Evolutionary conservation across 2,329 filamentous ascomycete species (phyloP).

Genomic region (Venturia aucupariae): DNA sequence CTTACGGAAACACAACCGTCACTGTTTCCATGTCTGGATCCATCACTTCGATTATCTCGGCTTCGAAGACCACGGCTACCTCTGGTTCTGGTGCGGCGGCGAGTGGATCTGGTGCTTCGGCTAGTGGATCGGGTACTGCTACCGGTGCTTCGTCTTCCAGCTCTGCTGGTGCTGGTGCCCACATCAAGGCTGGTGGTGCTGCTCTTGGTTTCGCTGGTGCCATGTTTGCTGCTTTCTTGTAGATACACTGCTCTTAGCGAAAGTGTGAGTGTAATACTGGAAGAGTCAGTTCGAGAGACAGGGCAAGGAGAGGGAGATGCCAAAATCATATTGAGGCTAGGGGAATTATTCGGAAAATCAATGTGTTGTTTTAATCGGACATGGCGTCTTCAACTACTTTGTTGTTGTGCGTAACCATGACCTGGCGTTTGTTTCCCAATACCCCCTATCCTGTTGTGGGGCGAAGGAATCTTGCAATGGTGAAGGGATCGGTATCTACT

Average conservation of each 20-base stretch:
- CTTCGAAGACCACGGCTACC: slow-evolving; percentile 16
- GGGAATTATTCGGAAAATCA: not conserved
- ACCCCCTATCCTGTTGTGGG: not conserved
- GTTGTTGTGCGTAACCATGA: not conserved
- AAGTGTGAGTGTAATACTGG: not conserved
- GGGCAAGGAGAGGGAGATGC: not conserved
- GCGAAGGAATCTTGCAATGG: not conserved
- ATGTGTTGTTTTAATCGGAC: not conserved
- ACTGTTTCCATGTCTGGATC: slow-evolving; percentile 23
- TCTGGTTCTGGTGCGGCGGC: slow-evolving; percentile 16
- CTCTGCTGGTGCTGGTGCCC: slow-evolving; percentile 18
- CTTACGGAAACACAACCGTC: slow-evolving; percentile 19
- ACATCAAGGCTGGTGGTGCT: slow-evolving; percentile 25
- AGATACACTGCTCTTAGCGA: slow-evolving; percentile 15
- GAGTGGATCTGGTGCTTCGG: slow-evolving; percentile 12
- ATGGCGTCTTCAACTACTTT: not conserved
- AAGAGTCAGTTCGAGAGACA: not conserved
- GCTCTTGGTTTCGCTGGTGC: slow-evolving; percentile 29
- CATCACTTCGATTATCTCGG: slow-evolving; percentile 23
- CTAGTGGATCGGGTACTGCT: not conserved
- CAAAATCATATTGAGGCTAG: not conserved
- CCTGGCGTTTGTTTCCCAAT: not conserved
- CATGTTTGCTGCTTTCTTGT: slow-evolving; percentile 29
- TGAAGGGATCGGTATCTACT: not conserved
- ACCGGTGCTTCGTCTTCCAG: not conserved